Evolutionary conservation across 108 stramenopile genomes (phyloP).

Genomic region (Cyclotella baltica): DNA sequence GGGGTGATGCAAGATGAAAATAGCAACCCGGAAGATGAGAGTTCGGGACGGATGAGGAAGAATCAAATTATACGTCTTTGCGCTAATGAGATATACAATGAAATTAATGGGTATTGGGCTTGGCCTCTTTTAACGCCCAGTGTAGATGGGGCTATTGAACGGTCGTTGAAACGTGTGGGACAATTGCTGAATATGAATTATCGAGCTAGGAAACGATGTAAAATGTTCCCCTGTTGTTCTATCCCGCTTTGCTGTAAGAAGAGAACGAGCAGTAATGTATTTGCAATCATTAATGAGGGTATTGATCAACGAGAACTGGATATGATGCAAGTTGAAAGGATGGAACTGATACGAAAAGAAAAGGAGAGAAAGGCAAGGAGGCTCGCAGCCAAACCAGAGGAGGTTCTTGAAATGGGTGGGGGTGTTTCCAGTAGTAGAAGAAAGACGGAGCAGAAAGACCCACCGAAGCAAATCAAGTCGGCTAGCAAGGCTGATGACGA

Average conservation of each 20-base stretch:
- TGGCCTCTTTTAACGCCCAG: slow-evolving; percentile 29
- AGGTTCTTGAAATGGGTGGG: slow-evolving; percentile 34
- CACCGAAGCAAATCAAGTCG: not conserved
- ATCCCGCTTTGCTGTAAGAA: slow-evolving; percentile 50
- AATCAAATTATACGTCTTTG: slow-evolving; percentile 47
- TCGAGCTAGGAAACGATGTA: slow-evolving; percentile 36
- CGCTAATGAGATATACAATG: slow-evolving; percentile 50
- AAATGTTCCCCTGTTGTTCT: slow-evolving; percentile 41
- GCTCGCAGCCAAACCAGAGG: slow-evolving; percentile 27
- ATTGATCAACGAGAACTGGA: slow-evolving; percentile 49
- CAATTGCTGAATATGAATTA: slow-evolving; percentile 50
- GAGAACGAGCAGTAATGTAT: slow-evolving; percentile 30
- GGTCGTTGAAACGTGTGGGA: slow-evolving; percentile 27
- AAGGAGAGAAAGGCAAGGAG: slow-evolving; percentile 37
- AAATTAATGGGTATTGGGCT: slow-evolving; percentile 23
- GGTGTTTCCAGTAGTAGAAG: not conserved
- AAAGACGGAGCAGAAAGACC: not conserved
- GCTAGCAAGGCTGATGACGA: slow-evolving; percentile 9
- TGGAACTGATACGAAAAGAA: slow-evolving; percentile 34
- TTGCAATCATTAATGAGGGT: slow-evolving; percentile 50
- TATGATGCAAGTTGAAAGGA: slow-evolving; percentile 45
- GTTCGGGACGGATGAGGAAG: slow-evolving; percentile 34
- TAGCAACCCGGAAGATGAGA: not conserved
- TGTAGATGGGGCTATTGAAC: slow-evolving; percentile 43
- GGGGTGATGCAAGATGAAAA: slow-evolving; percentile 22